Conservation (phyloP, 805 yeast species). For the Lipomyces kockii region DNA sequence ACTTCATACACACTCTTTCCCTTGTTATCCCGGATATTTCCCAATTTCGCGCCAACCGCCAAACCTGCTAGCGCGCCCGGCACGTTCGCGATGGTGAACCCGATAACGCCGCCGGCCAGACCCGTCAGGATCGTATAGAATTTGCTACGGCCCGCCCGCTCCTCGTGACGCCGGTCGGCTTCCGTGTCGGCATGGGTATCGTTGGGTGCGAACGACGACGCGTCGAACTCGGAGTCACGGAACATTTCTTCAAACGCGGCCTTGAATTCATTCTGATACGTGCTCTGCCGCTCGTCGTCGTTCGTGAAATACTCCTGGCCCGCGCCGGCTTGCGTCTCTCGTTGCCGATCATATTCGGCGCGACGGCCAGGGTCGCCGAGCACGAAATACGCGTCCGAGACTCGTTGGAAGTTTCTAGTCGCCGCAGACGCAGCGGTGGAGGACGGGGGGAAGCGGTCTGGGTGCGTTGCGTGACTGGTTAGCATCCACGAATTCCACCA, state of each 20-base stretch:
- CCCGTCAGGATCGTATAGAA: constrained; percentile 32
- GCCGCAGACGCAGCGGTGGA: constrained; percentile 30
- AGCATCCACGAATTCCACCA: background rate
- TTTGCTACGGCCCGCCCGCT: background rate
- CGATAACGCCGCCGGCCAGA: constrained; percentile 35
- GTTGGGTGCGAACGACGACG: background rate
- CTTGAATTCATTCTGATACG: constrained; percentile 35
- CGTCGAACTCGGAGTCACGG: constrained; percentile 29
- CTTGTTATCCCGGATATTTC: constrained; percentile 34
- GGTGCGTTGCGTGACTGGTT: constrained; percentile 30
- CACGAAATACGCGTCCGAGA: constrained; percentile 38
- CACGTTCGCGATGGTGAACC: constrained; percentile 38
- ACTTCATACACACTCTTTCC: constrained; percentile 37
- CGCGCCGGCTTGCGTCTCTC: constrained; percentile 10
- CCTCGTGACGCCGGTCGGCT: background rate
- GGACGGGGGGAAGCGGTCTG: constrained; percentile 34
- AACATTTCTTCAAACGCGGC: constrained; percentile 39
- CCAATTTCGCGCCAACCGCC: constrained; percentile 38
- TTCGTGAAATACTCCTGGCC: constrained; percentile 7
- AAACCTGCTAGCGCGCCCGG: constrained; percentile 40
- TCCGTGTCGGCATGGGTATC: background rate
- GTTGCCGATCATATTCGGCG: constrained; percentile 32
- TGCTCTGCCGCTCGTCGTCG: constrained; percentile 27
- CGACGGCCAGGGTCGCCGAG: constrained; percentile 35
- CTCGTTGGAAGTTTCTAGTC: constrained; percentile 34